Percentiles rank a stretch among this genome's conserved stretches.
Conservation (phyloP, 139 green algal species). For the Penium margaritaceum region DNA sequence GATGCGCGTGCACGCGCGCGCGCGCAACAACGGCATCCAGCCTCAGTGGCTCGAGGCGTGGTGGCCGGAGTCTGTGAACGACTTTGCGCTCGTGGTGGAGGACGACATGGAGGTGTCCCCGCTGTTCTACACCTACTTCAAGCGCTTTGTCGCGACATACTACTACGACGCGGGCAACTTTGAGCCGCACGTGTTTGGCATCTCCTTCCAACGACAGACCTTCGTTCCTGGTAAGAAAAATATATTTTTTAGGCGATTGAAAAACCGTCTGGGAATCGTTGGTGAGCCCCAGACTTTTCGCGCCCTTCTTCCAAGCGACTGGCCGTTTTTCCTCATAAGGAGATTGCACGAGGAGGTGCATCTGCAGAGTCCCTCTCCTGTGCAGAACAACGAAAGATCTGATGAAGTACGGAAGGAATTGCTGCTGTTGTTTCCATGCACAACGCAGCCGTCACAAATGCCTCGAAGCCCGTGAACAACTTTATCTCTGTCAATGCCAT, state of each 20-base stretch:
- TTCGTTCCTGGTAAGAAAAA: constrained; percentile 25
- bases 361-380: too few species aligned
- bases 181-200: constrained; percentile 14
- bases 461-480: too few species aligned
- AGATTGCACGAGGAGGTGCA: too few species aligned
- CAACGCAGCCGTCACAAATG: too few species aligned
- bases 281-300: too few species aligned
- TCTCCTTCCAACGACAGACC: constrained; percentile 29
- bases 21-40: constrained; percentile 20
- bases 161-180: constrained; percentile 19
- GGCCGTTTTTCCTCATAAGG: too few species aligned
- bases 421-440: too few species aligned
- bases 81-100: constrained; percentile 34
- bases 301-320: too few species aligned
- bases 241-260: too few species aligned
- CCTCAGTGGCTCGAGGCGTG: constrained; percentile 32
- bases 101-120: constrained; percentile 32
- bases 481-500: too few species aligned
- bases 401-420: too few species aligned
- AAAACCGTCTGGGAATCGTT: not conserved
- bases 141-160: constrained; percentile 17
- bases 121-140: constrained; percentile 26
- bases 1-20: constrained; percentile 12
- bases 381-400: too few species aligned
- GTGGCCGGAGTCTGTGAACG: constrained; percentile 28